Percentiles rank a stretch among this genome's conserved stretches.
These are phyloP conservation scores for Pharus latifolius DNA, from an alignment of 176 grass and related monocot species.

Conservation along the genomic window DNA sequence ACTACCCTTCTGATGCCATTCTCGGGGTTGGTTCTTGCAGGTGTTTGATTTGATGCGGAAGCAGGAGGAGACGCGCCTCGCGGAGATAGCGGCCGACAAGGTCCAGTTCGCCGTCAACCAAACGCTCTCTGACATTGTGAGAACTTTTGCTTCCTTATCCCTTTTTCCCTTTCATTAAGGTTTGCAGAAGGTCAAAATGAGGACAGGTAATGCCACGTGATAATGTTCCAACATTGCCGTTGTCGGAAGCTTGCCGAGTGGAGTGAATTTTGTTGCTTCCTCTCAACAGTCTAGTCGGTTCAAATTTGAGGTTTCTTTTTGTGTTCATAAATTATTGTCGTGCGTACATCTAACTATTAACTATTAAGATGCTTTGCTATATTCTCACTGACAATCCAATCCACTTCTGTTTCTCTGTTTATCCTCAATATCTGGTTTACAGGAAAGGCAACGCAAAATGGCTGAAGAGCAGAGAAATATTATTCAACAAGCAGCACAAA, in stretches of 20 bases:
- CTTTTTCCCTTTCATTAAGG: background rate
- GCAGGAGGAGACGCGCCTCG: conserved; percentile 67
- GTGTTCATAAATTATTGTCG: background rate
- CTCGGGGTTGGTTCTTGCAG: conserved; percentile 25
- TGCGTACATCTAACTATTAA: background rate
- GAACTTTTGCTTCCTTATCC: background rate
- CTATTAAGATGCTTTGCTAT: background rate
- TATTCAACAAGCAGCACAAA: conserved; percentile 46
- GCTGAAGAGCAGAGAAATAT: conserved; percentile 64
- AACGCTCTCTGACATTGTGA: conserved; percentile 47
- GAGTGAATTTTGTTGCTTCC: too few relatives aligned
- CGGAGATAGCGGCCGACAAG: conserved; percentile 44
- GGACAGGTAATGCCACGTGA: too few relatives aligned
- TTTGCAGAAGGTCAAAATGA: too few relatives aligned
- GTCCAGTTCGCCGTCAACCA: conserved; percentile 33
- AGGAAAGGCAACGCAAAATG: conserved; percentile 61
- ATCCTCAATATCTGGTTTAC: conserved; percentile 13
- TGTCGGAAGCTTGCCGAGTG: too few relatives aligned
- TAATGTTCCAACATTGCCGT: too few relatives aligned
- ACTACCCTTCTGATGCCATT: background rate
- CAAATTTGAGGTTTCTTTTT: background rate
- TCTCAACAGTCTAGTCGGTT: too few relatives aligned
- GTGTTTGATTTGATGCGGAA: conserved; percentile 74
- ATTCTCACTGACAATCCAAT: background rate
- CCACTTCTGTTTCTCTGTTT: background rate